Conservation (phyloP, 2,329 filamentous ascomycete genomes). For the Phyllachora maydis region DNA sequence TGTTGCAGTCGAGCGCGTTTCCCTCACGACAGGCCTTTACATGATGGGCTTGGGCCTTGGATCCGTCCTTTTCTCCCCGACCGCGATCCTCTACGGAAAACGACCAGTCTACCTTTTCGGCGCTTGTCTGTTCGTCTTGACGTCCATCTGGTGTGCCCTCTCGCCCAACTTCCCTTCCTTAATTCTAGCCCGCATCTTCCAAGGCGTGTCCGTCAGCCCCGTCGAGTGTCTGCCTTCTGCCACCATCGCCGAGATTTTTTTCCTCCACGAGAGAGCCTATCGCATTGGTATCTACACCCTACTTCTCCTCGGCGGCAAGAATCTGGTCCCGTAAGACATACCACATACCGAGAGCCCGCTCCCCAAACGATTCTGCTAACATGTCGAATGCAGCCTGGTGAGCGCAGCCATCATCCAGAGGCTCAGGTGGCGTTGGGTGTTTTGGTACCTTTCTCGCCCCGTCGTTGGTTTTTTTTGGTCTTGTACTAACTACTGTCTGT, state of each 20-base stretch:
- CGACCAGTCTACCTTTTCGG: constrained; percentile 72
- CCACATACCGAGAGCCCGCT: no score
- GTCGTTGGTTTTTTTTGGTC: no score
- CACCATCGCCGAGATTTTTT: constrained; percentile 91
- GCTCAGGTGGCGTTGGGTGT: constrained; percentile 76
- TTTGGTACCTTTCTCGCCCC: constrained; percentile 40
- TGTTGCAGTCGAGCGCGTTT: constrained; percentile 51
- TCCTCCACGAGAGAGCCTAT: constrained; percentile 82
- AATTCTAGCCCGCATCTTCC: constrained; percentile 63
- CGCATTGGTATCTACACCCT: constrained; percentile 86
- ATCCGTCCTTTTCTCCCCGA: constrained; percentile 68
- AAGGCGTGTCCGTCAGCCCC: constrained; percentile 72
- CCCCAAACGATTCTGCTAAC: no score
- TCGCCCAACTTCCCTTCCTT: constrained; percentile 67
- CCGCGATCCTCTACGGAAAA: constrained; percentile 80
- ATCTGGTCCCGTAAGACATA: constrained; percentile 76
- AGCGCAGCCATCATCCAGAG: constrained; percentile 68
- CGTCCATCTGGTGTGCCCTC: constrained; percentile 68
- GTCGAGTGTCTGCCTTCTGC: constrained; percentile 86
- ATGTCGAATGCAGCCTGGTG: no score
- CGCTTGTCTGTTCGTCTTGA: constrained; percentile 54
- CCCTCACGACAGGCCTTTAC: constrained; percentile 76
- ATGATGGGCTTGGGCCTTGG: constrained; percentile 87
- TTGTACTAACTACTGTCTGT: no score
- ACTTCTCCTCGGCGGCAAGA: constrained; percentile 76